Evolutionary conservation across 1,284 basidiomycete species (phyloP), one percentile per base, ranked within the genome.

Genomic region (Sanguinoderma infundibulare): DNA sequence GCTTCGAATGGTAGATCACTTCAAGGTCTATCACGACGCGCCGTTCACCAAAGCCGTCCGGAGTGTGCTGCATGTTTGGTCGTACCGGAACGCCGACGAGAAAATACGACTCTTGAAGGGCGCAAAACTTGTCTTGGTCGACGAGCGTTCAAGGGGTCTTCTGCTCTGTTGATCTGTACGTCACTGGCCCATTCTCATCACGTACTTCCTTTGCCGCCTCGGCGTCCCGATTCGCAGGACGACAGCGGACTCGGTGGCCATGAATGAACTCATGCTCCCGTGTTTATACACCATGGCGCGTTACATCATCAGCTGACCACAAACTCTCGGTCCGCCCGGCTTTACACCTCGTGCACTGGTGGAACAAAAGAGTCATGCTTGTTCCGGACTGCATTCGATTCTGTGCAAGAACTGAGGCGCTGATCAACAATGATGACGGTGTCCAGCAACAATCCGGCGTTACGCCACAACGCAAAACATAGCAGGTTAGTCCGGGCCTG

Each of bases 21-120:
- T 90, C 75, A 87, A 87, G 71, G 69, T 90, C 24, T 87, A 86
- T 70, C 86, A 88, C 67, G 85, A 87, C 63, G 77, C 79, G 20
- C 63, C 68, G 24, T 77, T 80, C 61, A 78, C 84, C 17, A 78
- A 85, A 73, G 72, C 74, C 60, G 66, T 90, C 7, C 78, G 87
- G 38, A 81, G 76, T 60, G 68, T 84, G 20, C 72, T 90, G 35
- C 79, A 86, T 70, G 75, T 79, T 4, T 90, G 88, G 83, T 60
- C 69, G 2, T 82, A 77, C 62, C 63, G 70, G 51, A 53, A 36
- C 12, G 47, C 20, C 3, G 55, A 40, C 7, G 14, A 24, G 39
- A 69, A 66, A 30, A 55, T 67, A 14, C 54, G 63, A 7, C 10
- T 68, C 24, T 42, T 72, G 34, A 66, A 67, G 54, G 64, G 60